Conservation (phyloP, 1,139 yeast species). For the Yamadazyma atmosphaerica region DNA sequence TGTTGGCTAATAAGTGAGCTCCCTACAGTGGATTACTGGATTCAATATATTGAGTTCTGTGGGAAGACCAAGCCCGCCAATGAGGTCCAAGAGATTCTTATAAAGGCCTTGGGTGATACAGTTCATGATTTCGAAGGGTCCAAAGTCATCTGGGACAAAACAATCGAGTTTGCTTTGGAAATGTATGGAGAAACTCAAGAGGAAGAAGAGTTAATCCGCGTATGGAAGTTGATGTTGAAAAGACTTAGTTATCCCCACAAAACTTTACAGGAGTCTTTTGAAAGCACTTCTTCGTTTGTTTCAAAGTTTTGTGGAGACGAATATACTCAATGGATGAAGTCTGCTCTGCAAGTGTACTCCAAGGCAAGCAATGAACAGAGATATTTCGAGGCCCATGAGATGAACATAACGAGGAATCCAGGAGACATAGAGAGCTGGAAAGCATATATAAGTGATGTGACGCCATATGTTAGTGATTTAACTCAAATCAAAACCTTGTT, state of each 20-base stretch:
- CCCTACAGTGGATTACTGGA: constrained; percentile 23
- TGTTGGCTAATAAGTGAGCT: constrained; percentile 17
- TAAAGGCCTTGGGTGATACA: not conserved
- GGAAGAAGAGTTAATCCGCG: constrained; percentile 18
- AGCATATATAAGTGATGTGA: constrained; percentile 30
- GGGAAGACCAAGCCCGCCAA: constrained; percentile 6
- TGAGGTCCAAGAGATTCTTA: constrained; percentile 11
- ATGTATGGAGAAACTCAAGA: constrained; percentile 11
- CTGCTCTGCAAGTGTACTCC: constrained; percentile 36
- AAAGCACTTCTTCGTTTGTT: constrained; percentile 44
- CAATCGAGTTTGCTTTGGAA: constrained; percentile 17
- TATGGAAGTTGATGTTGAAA: constrained; percentile 28
- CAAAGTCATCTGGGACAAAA: constrained; percentile 34
- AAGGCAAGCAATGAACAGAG: constrained; percentile 27
- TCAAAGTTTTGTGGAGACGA: constrained; percentile 25
- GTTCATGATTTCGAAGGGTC: constrained; percentile 35
- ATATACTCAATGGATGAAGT: constrained; percentile 41
- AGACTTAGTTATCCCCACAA: constrained; percentile 46
- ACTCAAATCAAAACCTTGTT: constrained; percentile 21
- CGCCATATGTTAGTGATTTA: constrained; percentile 19
- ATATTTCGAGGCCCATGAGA: constrained; percentile 29
- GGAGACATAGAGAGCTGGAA: constrained; percentile 29
- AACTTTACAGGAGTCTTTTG: constrained; percentile 41
- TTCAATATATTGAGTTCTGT: constrained; percentile 17
- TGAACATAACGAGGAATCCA: constrained; percentile 10